Conservation (phyloP, 2,329 filamentous ascomycete genomes). For the Hymenoscyphus repandus region DNA sequence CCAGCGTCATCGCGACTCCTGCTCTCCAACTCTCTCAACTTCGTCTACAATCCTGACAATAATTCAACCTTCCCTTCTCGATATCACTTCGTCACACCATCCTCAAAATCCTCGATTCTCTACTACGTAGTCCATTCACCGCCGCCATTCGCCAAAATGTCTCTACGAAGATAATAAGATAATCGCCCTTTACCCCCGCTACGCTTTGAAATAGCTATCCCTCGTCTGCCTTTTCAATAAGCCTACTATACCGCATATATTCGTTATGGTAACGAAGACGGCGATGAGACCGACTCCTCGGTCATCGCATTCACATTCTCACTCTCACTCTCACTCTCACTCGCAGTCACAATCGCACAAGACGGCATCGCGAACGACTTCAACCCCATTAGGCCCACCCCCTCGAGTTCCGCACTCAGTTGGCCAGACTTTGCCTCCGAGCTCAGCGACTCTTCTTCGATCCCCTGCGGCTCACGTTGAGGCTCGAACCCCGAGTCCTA, state of each 20-base stretch:
- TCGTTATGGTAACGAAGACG: conserved; percentile 28
- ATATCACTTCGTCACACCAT: too few relatives aligned
- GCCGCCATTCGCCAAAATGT: too few relatives aligned
- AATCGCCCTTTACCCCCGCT: too few relatives aligned
- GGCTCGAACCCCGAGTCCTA: conserved; percentile 60
- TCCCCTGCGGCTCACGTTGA: conserved; percentile 22
- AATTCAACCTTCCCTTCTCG: too few relatives aligned
- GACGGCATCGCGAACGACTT: conserved; percentile 16
- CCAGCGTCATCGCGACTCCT: too few relatives aligned
- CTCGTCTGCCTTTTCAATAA: too few relatives aligned
- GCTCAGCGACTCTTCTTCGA: conserved; percentile 15
- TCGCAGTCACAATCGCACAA: conserved; percentile 17
- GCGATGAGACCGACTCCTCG: conserved; percentile 26
- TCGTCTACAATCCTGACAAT: too few relatives aligned
- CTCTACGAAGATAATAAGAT: too few relatives aligned
- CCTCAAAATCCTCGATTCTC: too few relatives aligned
- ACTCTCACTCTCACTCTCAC: conserved; percentile 17
- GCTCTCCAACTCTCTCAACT: too few relatives aligned
- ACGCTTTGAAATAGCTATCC: too few relatives aligned
- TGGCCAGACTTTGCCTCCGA: conserved; percentile 24
- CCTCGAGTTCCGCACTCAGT: conserved; percentile 23
- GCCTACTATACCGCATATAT: conserved; percentile 30
- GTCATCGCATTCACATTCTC: conserved; percentile 25
- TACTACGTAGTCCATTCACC: too few relatives aligned
- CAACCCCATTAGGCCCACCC: conserved; percentile 20